Base-by-base conservation (phyloP, 306 rosid genomes). In the Astragalus glycyphyllos region DNA sequence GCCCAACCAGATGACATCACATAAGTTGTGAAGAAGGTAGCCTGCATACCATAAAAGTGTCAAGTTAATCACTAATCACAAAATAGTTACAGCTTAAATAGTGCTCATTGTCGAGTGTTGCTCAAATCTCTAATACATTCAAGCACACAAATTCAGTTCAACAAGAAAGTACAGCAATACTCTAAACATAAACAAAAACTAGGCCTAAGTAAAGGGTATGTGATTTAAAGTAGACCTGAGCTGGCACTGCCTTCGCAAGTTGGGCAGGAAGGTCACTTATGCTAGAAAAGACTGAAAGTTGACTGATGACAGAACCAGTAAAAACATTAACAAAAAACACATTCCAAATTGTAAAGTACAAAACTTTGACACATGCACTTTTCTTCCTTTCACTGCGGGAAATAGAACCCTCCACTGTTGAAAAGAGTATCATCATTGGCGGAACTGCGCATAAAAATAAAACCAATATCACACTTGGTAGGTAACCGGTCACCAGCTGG, bases 1-100 rank as follows among this genome's bases (percentile, higher is more conserved):
- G 96, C 96, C 97, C 97, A 95, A 77, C 97, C 99, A 75, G 97
- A 95, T 65, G 99, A 82, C 72, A 95, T 67, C 75, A 91, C 86
- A 57, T 91, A 95, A 54, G 99, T 95, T 79, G 84, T 80, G 88
- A 95, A 95, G 87, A 91, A 91, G 76, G 89, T 85, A 55, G 89
- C 92, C 97, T 95, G 87, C 76, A 77, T 46, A 58, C 34, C 75
- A 71, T 64, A 54, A 59, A 50, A 78, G 75, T 10, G 37, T 29
- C 74, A 60, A 65, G 46, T 74, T 68, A 74, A 71, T 59, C 26
- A 38, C 45, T 62, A 51, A 51, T 41, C 69, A 51, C 23, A 41
- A 38, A 63, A 47, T 53, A 9, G 44, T 53, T 65, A 41, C 69
- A 13, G 7, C 12, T 59, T 51, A 73, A 59, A 11, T 34, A 17